Evolutionary conservation across 2,329 filamentous ascomycete genomes (phyloP).

Genomic region (Penicillium sp.): DNA sequence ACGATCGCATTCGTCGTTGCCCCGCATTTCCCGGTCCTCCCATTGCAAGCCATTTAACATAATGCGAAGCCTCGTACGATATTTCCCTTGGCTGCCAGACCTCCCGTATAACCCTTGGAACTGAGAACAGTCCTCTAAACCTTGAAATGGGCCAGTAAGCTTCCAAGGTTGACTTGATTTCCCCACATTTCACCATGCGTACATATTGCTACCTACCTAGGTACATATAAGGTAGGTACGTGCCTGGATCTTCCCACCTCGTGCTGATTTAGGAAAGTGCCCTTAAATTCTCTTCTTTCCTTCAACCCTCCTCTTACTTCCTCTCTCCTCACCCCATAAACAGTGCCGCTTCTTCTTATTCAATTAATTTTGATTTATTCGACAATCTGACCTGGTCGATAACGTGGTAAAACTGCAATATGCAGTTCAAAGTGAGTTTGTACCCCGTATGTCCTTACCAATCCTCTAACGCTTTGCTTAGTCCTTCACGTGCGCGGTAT

Average conservation of each 20-base stretch:
- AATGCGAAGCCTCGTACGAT: constrained; percentile 11
- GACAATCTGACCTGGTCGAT: neutral
- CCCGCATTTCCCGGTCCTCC: constrained; percentile 2
- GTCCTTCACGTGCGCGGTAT: constrained; percentile 11
- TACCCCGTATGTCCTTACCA: neutral
- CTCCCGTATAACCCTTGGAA: constrained; percentile 3
- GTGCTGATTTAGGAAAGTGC: neutral
- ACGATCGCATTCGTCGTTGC: neutral
- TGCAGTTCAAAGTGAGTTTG: constrained; percentile 21
- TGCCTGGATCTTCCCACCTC: constrained; percentile 13
- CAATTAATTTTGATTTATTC: neutral
- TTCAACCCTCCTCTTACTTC: neutral
- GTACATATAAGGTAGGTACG: neutral
- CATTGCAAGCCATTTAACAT: neutral
- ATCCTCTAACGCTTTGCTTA: constrained; percentile 2
- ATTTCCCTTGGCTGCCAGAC: constrained; percentile 1
- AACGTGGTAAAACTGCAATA: constrained; percentile 10
- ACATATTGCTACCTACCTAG: constrained; percentile 1
- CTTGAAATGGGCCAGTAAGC: too few species aligned
- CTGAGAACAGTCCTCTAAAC: neutral
- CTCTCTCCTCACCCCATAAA: neutral
- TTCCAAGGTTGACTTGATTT: neutral
- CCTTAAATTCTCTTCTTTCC: neutral
- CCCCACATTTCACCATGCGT: constrained; percentile 15
- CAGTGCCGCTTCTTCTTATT: neutral